Percentiles rank a stretch among this genome's conserved stretches.
Evolutionary conservation across 116 monocot genomes (phyloP).

Genomic region (Zostera marina): DNA sequence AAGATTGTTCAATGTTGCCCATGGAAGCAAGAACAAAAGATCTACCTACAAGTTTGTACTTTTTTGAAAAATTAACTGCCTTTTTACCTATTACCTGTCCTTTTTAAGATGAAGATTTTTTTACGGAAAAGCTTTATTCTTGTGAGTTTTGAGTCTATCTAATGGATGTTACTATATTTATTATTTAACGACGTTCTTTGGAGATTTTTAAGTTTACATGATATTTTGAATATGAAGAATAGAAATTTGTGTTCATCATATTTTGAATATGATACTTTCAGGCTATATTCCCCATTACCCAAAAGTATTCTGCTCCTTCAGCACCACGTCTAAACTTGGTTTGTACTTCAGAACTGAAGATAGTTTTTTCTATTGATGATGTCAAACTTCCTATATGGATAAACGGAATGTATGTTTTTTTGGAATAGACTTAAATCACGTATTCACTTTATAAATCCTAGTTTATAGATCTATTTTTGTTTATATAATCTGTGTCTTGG

Average conservation of each 20-base stretch:
- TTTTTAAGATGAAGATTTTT: neutral
- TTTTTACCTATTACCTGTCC: neutral
- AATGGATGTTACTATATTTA: too few relatives aligned
- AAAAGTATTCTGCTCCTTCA: constrained; percentile 31
- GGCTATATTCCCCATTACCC: constrained; percentile 66
- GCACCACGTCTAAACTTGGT: constrained; percentile 59
- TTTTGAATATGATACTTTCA: constrained; percentile 13
- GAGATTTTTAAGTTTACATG: neutral
- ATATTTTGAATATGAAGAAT: neutral
- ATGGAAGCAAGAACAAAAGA: constrained; percentile 66
- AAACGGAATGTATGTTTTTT: constrained; percentile 61
- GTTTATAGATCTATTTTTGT: neutral
- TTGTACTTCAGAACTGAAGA: constrained; percentile 46
- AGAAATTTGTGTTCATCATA: constrained; percentile 4
- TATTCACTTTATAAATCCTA: neutral
- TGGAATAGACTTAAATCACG: neutral
- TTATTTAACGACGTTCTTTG: too few relatives aligned
- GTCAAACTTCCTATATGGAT: constrained; percentile 80
- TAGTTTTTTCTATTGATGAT: constrained; percentile 55
- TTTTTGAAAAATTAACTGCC: neutral
- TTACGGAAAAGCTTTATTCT: neutral
- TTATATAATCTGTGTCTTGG: constrained; percentile 1
- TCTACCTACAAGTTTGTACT: constrained; percentile 47
- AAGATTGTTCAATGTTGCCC: constrained; percentile 43
- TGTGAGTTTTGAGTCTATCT: too few relatives aligned